phyloP scores from a whole-genome alignment of 495 filamentous ascomycete genomes.

The Aspergillus haitiensis region DNA sequence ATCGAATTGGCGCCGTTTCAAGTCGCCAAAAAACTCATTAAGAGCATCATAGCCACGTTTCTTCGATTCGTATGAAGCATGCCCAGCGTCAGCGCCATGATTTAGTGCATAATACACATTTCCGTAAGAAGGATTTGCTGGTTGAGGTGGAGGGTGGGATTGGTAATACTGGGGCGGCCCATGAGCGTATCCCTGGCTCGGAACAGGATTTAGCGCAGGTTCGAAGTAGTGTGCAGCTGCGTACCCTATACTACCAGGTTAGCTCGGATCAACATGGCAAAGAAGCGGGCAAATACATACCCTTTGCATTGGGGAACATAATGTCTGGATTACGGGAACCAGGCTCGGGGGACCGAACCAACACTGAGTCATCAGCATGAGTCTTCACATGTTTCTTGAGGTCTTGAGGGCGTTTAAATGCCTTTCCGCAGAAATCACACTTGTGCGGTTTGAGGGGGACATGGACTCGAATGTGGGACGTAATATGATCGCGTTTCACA shows the following conservation, averaged over 20 bases:
- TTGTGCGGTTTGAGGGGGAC: conserved; percentile 98
- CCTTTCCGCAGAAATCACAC: conserved; percentile 97
- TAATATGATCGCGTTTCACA: conserved; percentile 99
- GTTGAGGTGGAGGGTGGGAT: conserved; percentile 51
- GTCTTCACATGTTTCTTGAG: conserved; percentile 99
- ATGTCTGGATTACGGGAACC: conserved; percentile 48
- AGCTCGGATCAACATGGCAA: neutral
- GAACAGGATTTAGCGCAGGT: conserved; percentile 41
- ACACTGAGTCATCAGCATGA: conserved; percentile 96
- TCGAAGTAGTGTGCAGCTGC: conserved; percentile 49
- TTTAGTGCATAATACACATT: conserved; percentile 69
- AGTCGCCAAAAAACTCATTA: conserved; percentile 90
- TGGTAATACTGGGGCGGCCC: conserved; percentile 59
- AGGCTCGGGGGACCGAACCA: conserved; percentile 73
- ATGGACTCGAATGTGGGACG: conserved; percentile 97
- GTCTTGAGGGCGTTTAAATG: conserved; percentile 98
- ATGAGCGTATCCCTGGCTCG: conserved; percentile 48
- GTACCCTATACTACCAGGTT: conserved; percentile 29
- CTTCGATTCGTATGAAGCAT: conserved; percentile 60
- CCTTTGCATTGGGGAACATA: conserved; percentile 52
- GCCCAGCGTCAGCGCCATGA: conserved; percentile 49
- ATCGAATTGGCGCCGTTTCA: conserved; percentile 86
- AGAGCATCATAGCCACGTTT: conserved; percentile 86
- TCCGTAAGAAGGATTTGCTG: conserved; percentile 60
- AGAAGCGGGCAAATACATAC: conserved; percentile 23